Base-by-base conservation (phyloP, 371 early-diverging fungal species). In the Umbelopsis sp. region DNA sequence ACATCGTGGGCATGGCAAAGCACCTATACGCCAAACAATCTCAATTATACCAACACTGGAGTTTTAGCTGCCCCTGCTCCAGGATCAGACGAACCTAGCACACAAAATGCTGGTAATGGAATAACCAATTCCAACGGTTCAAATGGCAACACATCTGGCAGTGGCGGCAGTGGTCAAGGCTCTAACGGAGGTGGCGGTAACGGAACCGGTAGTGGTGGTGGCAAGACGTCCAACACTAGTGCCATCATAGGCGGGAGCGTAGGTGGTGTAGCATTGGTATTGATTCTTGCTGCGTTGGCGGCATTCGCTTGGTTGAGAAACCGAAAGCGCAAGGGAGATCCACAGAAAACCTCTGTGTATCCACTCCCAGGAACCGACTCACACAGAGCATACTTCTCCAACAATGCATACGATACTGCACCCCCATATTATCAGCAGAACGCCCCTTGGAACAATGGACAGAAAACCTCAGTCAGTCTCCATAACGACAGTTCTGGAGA, bases 231-330 rank as follows among this genome's bases (percentile, higher is more conserved):
- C 4, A 57, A 41, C 41, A 41, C 12, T 11, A 32, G 37, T 25
- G 57, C 57, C 10, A 57, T 57, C 37, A 57, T 57, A 6, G 57
- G 57, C 22, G 57, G 57, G 29, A 57, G 57, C 35, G n/a, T 57
- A 14, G 57, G 35, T 37, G 57, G 32, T 18, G 57, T 35, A 57
- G 57, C 29, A 18, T 18, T 57, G 35, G 57, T 18, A n/a, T 18
- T 57, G 18, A 35, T 57, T 57, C 4, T 57, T 16, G 57, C 37
- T 5, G 57, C 37, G 12, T 5, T 57, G 12, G 57, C 57, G 3
- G 35, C 35, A 3, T 11, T 3, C 8, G 37, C 18, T 0, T 12
- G 18, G n/a, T 32, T 35, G 14, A 57, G 57, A 18, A 57, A 29
- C 18, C 57, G 29, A 12, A 57, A 35, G 11, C 57, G 57, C 29